Evolutionary conservation across 441 rosid genomes (phyloP), one percentile per base, ranked within the genome.

Genomic region (Manihot esculenta): DNA sequence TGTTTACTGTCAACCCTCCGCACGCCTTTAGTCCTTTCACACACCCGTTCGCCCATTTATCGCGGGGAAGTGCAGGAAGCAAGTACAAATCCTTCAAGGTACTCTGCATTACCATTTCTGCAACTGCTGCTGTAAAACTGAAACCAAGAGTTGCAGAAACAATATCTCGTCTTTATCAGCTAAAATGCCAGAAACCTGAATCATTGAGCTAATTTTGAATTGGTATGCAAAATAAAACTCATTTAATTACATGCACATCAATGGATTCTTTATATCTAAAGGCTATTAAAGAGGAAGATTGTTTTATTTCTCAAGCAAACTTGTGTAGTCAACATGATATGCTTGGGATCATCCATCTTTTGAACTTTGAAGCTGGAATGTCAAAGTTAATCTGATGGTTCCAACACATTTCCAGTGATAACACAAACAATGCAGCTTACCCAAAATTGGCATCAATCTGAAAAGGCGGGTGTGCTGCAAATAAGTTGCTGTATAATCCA

Each of bases 401-500:
- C 30, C 56, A n/a, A 54, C 63, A 42, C 33, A 72, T 3, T 30
- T 30, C 38, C 10, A 62, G 15, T 24, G 4, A 65, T 33, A 42
- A 8, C 6, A 59, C n/a, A 41, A 35, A 47, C 3, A 38, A 23
- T 51, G 69, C 23, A 44, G 67, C 84, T 84, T 84, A 94, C 99
- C 98, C 99, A 18, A 92, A 88, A 70, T 94, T 94, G 72, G 91
- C 96, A 78, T 94, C 99, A 8, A 94, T 94, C 76, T 92, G 98
- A 73, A 94, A 94, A 23, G 98, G 99, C 10, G 99, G 99, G 62
- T 92, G 98, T 11, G 97, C 96, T 7, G 94, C 84, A 84, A 94
- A 94, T 79, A 94, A 75, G 87, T 94, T 94, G 64, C 84, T 84
- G 80, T 94, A 94, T 12, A 92, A 75, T 71, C 99, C 99, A 58